Conservation (phyloP, 305 asterid genomes). For the Rubia balearica region DNA sequence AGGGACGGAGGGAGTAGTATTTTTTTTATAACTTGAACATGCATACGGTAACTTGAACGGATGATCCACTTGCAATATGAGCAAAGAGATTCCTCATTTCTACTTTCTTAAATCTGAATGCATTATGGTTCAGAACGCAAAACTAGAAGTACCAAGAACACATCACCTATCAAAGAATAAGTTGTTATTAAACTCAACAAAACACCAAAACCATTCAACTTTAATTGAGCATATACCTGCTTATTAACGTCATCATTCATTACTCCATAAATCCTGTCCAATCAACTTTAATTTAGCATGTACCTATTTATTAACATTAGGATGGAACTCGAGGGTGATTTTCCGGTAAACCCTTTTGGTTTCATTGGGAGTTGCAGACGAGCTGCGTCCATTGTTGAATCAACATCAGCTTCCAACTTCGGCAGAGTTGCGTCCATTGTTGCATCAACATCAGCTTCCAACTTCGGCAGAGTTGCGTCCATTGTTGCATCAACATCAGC, state of each 20-base stretch:
- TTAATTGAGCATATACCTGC: too few species aligned
- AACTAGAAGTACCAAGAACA: too few species aligned
- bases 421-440: too few species aligned
- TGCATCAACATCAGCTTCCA: too few species aligned
- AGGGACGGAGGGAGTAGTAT: too few species aligned
- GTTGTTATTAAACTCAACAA: not conserved
- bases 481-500: too few species aligned
- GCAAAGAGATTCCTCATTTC: not conserved
- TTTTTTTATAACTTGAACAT: not conserved
- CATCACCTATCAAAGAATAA: not conserved
- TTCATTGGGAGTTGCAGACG: slow-evolving; percentile 64
- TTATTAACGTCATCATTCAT: too few species aligned
- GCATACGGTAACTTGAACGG: not conserved
- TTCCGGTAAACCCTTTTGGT: slow-evolving; percentile 83
- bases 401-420: too few species aligned
- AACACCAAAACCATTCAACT: not conserved
- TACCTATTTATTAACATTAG: slow-evolving; percentile 91
- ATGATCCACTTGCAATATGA: not conserved
- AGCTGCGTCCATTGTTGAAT: too few species aligned
- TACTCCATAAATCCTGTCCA: too few species aligned
- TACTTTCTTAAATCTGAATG: not conserved
- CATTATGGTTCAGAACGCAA: not conserved
- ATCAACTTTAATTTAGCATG: not conserved
- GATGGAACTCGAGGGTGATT: slow-evolving; percentile 89
- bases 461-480: too few species aligned